Evolutionary conservation across 2,329 filamentous ascomycete genomes (phyloP), one percentile per base, ranked within the genome.

Genomic region (Macrophomina tecta): DNA sequence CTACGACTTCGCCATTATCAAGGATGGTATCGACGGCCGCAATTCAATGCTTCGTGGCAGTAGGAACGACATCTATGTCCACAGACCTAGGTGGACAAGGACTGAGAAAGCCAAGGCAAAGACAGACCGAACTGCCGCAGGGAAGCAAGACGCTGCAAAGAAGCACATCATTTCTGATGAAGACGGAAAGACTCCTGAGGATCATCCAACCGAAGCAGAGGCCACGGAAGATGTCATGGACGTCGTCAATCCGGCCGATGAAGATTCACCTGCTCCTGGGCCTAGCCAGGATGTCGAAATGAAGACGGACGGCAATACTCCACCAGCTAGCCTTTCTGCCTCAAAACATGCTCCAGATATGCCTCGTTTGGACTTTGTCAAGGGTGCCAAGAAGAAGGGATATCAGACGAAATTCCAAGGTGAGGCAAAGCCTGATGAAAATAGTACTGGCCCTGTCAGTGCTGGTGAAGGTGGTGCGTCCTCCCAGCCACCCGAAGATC

Each of bases 21-120:
- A 93, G 70, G 89, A 92, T 69, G 95, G 95, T n/a, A 91, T 97
- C 68, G 94, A 97, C 74, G 90, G 90, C 56, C 87, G 92, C 62
- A 89, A 84, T 51, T 97, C 93, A 18, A 88, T 99, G 79, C 82
- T 98, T 12, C 83, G 79, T 60, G 23, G 49, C 14, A 62, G 60
- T 40, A 63, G 60, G 38, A 23, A 45, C 8, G 63, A 52, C n/a
- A 16, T 48, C 36, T 49, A 52, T 30, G 46, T 28, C 14, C 55
- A 11, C 4, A 16, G 46, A 8, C 23, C 55, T 5, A 66, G 40
- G 23, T 23, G 45, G 36, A n/a, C 23, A 7, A 23, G 30, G 34
- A 5, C 56, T 3, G 46, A 48, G n/a, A 62, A 66, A 34, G 23
- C 34, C 2, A 45, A 53, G n/a, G 23, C 48, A n/a, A 51, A 49